A percentile compares a stretch with the other conserved stretches of the same genome.
Conservation (phyloP, 78 protist genomes). For the Creolimax fragrantissima region DNA sequence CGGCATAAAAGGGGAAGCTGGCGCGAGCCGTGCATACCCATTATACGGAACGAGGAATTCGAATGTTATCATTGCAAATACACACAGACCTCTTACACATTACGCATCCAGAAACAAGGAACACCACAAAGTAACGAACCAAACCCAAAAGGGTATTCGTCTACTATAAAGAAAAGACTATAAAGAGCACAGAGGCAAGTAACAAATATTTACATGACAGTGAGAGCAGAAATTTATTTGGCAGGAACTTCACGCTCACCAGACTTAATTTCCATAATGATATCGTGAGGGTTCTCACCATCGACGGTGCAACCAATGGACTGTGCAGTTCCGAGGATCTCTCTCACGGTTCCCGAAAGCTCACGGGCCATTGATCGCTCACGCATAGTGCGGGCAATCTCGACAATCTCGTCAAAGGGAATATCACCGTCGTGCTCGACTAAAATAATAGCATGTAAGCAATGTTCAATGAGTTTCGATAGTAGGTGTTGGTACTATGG, state of each 20-base stretch:
- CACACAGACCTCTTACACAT: background rate
- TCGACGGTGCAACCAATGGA: conserved; percentile 93
- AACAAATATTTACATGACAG: background rate
- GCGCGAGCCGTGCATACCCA: conserved; percentile 2
- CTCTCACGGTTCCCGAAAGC: conserved; percentile 79
- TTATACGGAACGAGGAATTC: background rate
- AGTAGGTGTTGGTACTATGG: too few species aligned
- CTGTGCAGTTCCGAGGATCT: conserved; percentile 88
- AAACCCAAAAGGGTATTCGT: background rate
- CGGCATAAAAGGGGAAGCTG: background rate
- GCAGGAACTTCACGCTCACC: conserved; percentile 52
- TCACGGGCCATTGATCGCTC: conserved; percentile 70
- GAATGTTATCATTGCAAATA: background rate
- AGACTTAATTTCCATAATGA: conserved; percentile 59
- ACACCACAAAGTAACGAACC: background rate
- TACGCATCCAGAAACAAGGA: background rate
- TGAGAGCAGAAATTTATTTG: background rate
- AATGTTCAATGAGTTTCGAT: too few species aligned
- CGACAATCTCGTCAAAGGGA: conserved; percentile 69
- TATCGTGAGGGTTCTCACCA: conserved; percentile 71
- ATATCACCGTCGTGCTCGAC: conserved; percentile 91
- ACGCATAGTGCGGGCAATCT: conserved; percentile 81
- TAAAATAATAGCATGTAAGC: background rate
- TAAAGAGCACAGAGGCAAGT: background rate
- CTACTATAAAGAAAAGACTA: background rate